These are phyloP conservation scores for Trifolium dubium DNA, from an alignment of 306 rosid species.

Conservation along the genomic window DNA sequence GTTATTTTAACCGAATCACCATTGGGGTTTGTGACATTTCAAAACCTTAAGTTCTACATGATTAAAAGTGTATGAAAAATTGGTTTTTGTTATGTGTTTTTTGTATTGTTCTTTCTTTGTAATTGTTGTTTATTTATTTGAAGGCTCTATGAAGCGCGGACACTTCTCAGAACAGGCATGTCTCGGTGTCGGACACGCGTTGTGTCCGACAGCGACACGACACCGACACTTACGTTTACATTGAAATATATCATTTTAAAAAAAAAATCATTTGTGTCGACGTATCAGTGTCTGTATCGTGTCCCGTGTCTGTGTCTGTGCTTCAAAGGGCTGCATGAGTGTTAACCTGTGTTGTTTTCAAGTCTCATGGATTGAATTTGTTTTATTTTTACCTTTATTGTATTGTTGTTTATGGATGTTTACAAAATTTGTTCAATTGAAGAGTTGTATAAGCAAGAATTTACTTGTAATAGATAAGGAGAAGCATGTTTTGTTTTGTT, in stretches of 20 bases:
- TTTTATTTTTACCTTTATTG: neutral
- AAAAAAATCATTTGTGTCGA: too few species aligned
- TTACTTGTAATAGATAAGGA: constrained; percentile 24
- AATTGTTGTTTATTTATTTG: constrained; percentile 16
- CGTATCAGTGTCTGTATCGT: too few species aligned
- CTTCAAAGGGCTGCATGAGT: constrained; percentile 35
- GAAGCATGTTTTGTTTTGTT: constrained; percentile 39
- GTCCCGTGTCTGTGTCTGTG: too few species aligned
- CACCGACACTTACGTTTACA: too few species aligned
- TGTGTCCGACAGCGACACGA: too few species aligned
- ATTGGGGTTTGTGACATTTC: neutral
- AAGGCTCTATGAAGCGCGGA: too few species aligned
- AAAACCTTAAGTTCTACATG: neutral
- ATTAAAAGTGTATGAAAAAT: constrained; percentile 1
- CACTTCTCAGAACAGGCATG: too few species aligned
- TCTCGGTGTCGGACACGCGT: too few species aligned
- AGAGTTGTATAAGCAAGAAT: constrained; percentile 31
- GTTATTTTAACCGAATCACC: neutral
- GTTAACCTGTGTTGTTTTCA: neutral
- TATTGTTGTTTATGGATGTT: constrained; percentile 27
- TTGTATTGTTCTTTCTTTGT: constrained; percentile 2
- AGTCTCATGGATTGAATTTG: constrained; percentile 5
- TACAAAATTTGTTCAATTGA: constrained; percentile 17
- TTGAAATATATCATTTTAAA: too few species aligned
- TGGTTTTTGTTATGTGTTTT: constrained; percentile 12